Evolutionary conservation across 305 asterid species (phyloP), one percentile per base, ranked within the genome.

Genomic region (Solanum hybrid): DNA sequence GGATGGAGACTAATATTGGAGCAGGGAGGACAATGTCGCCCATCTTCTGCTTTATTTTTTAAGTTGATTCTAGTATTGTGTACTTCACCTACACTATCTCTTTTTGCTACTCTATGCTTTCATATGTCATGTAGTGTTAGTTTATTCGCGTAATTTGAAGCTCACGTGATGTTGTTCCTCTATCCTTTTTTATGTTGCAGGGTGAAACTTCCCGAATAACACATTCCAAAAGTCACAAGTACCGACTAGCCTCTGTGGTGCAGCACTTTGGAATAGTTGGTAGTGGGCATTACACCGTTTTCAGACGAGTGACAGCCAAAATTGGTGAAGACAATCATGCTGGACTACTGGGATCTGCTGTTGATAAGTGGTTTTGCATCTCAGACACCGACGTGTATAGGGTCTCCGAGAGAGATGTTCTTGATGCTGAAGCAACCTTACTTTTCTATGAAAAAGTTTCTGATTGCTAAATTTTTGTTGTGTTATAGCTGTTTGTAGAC

Each of bases 221-320:
- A 45, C 90, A 88, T 29, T n/a, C 82, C 29, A 86, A 84, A 32
- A 91, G 19, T 78, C 93, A 93, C 64, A 90, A 60, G 32, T 97
- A 97, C 90, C 93, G 94, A 22, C 94, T 96, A 14, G 95, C 94
- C 80, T 95, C 99, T 10, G 98, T 95, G 10, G 98, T 97, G 72
- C 95, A 94, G 93, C 99, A 97, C 92, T 95, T 91, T 51, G 99
- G 99, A 71, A 90, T 85, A 51, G 94, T 94, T 34, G 96, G 95
- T 91, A 91, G 94, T 10, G 99, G 99, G 71, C 99, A 97, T 91
- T 97, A 97, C 94, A 95, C 92, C 7, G 97, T 97, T 86, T 95
- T 94, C 93, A 94, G 98, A 89, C 95, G 93, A 92, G 98, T 93
- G 88, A 91, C 87, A 7, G 93, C 93, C 34, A 92, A 90, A 85